Evolutionary conservation across 495 filamentous ascomycete species (phyloP).

Genomic region (Aspergillus panamensis): DNA sequence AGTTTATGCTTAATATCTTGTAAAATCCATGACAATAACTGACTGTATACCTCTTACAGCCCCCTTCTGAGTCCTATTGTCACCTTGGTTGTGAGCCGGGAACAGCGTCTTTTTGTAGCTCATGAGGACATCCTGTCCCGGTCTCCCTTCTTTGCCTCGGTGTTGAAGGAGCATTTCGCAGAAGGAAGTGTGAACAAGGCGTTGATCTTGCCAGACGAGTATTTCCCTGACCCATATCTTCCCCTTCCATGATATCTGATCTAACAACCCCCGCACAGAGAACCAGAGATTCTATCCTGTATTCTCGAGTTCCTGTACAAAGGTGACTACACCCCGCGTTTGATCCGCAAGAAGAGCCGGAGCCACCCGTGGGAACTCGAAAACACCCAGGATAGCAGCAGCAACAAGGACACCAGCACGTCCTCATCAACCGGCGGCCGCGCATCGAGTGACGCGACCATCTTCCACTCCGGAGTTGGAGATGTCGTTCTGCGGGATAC

Average conservation of each 20-base stretch:
- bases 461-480: conserved; percentile 64
- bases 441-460: conserved; percentile 68
- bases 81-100: conserved; percentile 74
- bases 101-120: conserved; percentile 74
- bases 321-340: conserved; percentile 62
- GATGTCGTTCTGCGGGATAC: conserved; percentile 82
- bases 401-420: conserved; percentile 13
- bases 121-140: conserved; percentile 62
- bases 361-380: conserved; percentile 65
- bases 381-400: conserved; percentile 44
- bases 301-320: conserved; percentile 70
- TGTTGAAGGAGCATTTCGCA: conserved; percentile 55
- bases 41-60: conserved; percentile 36
- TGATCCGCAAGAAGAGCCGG: conserved; percentile 46
- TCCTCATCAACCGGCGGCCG: conserved; percentile 43
- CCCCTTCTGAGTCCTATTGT: conserved; percentile 73
- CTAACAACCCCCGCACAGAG: conserved; percentile 27
- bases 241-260: not conserved
- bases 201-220: conserved; percentile 60
- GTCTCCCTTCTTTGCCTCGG: conserved; percentile 56
- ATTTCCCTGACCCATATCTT: not conserved
- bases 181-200: conserved; percentile 53
- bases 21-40: conserved; percentile 16
- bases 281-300: conserved; percentile 63
- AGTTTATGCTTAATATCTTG: conserved; percentile 1